Percentiles rank a stretch among this genome's conserved stretches.
Conservation (phyloP, 768 basidiomycete genomes). For the Leccinum variicolor region DNA sequence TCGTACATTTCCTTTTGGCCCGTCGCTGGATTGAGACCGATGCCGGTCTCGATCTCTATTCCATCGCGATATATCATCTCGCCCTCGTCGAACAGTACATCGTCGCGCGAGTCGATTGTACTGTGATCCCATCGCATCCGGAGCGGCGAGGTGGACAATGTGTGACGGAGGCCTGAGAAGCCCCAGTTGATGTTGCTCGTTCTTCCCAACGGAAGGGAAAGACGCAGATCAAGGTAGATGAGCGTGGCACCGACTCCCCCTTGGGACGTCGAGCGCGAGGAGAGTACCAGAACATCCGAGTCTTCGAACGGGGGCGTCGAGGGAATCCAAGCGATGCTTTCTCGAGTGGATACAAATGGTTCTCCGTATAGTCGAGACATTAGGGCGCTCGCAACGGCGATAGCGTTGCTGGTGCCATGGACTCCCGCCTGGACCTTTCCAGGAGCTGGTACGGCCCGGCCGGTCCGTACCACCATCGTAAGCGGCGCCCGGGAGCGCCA, state of each 20-base stretch:
- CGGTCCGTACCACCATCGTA: no score
- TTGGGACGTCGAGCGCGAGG: slow-evolving; percentile 21
- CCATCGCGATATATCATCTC: slow-evolving; percentile 18
- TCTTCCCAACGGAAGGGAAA: slow-evolving; percentile 19
- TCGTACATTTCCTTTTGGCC: slow-evolving; percentile 17
- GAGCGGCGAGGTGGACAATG: slow-evolving; percentile 16
- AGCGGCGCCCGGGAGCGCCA: no score
- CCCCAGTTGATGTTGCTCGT: slow-evolving; percentile 23
- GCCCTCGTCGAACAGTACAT: slow-evolving; percentile 17
- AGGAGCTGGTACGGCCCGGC: no score
- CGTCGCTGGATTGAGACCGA: slow-evolving; percentile 22
- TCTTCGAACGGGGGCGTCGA: slow-evolving; percentile 20
- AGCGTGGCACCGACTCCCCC: slow-evolving; percentile 13
- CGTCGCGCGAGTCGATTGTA: slow-evolving; percentile 19
- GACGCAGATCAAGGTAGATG: slow-evolving; percentile 26
- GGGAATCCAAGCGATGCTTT: slow-evolving; percentile 24
- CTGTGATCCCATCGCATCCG: slow-evolving; percentile 18
- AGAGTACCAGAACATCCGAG: slow-evolving; percentile 27
- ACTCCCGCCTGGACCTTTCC: no score
- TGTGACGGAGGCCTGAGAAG: slow-evolving; percentile 21
- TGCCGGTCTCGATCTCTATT: slow-evolving; percentile 21
- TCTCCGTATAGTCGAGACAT: slow-evolving; percentile 8
- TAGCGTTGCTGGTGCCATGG: no score
- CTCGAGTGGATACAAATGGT: slow-evolving; percentile 19
- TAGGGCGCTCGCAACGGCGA: neutral